Conservation (phyloP, 2,329 filamentous ascomycete genomes). For the Cladophialophora exuberans region DNA sequence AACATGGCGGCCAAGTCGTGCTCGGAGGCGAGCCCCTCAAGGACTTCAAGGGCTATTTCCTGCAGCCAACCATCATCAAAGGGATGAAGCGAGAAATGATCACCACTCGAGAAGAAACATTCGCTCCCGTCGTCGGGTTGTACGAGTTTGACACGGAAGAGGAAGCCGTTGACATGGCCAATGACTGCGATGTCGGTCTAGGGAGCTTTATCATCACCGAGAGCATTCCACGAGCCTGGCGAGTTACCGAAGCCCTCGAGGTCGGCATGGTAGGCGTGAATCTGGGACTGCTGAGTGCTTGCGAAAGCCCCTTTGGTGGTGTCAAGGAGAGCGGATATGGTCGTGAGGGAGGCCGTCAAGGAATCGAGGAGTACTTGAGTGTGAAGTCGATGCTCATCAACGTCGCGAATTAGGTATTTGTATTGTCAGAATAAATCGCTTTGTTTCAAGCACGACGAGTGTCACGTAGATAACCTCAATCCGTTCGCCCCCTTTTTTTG, state of each 20-base stretch:
- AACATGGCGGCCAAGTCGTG: conserved; percentile 36
- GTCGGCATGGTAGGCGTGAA: conserved; percentile 80
- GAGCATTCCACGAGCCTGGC: conserved; percentile 57
- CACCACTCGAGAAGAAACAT: conserved; percentile 62
- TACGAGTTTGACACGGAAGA: conserved; percentile 57
- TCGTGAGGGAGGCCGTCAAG: conserved; percentile 53
- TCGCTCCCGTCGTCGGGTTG: conserved; percentile 47
- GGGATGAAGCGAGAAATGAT: conserved; percentile 33
- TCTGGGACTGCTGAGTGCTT: conserved; percentile 40
- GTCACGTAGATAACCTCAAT: no score
- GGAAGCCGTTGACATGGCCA: conserved; percentile 61
- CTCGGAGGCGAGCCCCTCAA: conserved; percentile 32
- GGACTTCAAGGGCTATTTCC: conserved; percentile 43
- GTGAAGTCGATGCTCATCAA: conserved; percentile 34
- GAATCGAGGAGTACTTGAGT: conserved; percentile 42
- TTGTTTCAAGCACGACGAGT: neutral
- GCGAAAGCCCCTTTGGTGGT: conserved; percentile 34
- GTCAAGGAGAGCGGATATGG: conserved; percentile 51
- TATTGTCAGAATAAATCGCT: neutral
- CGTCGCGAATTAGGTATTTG: conserved; percentile 24
- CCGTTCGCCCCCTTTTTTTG: conserved; percentile 1
- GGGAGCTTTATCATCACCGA: conserved; percentile 61
- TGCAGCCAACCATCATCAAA: conserved; percentile 34
- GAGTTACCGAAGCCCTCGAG: conserved; percentile 71
- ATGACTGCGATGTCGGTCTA: conserved; percentile 57